These are phyloP conservation scores for Endocalyx cinctus DNA, from an alignment of 2,329 filamentous ascomycete genomes.

Conservation along the genomic window DNA sequence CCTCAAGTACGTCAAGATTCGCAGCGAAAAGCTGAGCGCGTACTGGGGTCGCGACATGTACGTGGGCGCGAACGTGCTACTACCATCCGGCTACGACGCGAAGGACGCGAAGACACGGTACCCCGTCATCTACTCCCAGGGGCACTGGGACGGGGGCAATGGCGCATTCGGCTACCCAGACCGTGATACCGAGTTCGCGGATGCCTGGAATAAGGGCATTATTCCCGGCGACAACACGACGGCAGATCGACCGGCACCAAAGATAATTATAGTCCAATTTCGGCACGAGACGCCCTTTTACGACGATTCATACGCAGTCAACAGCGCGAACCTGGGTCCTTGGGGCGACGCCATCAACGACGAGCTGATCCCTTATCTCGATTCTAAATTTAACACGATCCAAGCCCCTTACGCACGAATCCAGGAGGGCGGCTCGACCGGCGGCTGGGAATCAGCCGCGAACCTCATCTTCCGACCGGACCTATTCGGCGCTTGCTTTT, in stretches of 20 bases:
- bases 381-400: slow-evolving; percentile 15
- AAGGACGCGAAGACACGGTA: slow-evolving; percentile 13
- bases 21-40: slow-evolving; percentile 11
- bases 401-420: slow-evolving; percentile 16
- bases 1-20: slow-evolving; percentile 18
- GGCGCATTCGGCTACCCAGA: slow-evolving; percentile 10
- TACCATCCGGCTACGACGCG: slow-evolving; percentile 15
- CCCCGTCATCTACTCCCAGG: slow-evolving; percentile 16
- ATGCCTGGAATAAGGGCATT: slow-evolving; percentile 13
- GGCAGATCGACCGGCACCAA: slow-evolving; percentile 11
- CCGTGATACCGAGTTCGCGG: slow-evolving; percentile 8
- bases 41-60: slow-evolving; percentile 21
- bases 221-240: slow-evolving; percentile 10
- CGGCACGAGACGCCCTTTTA: slow-evolving; percentile 18
- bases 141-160: slow-evolving; percentile 13
- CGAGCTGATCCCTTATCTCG: slow-evolving; percentile 16
- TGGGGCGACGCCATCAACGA: slow-evolving; percentile 19
- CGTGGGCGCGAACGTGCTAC: slow-evolving; percentile 16
- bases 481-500: slow-evolving; percentile 20
- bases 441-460: slow-evolving; percentile 16
- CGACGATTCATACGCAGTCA: slow-evolving; percentile 19
- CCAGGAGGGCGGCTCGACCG: slow-evolving; percentile 18
- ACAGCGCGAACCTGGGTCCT: slow-evolving; percentile 17
- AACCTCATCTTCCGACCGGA: slow-evolving; percentile 16
- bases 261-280: slow-evolving; percentile 16